Base-by-base conservation (phyloP, 2,329 filamentous ascomycete species). In the Daldinia sp. region DNA sequence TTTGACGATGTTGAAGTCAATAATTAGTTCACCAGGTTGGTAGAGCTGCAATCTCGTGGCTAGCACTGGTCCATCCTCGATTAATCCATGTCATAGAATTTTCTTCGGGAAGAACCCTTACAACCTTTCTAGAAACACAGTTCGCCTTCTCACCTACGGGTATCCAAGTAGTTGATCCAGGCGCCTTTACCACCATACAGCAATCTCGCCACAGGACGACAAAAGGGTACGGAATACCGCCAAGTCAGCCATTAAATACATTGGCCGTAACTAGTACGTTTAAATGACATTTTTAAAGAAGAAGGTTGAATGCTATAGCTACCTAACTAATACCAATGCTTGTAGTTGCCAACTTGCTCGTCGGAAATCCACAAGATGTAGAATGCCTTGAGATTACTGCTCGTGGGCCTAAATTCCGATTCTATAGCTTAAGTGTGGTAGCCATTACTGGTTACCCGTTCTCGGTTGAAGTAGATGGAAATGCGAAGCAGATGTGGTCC, bases 191-290 rank as follows among this genome's bases (percentile, higher is more conserved):
- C 1, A 80, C 81, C 0, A 72, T 83, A 5, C 82, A 84, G 54
- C 82, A 84, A 50, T 81, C 76, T 20, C 81, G 81, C 0, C 81
- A 81, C 0, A 75, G 82, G 1, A 65, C 60, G 0, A 46, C 61
- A 20, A 75, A 73, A 12, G 79, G 79, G 0, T 78, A 79, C 30
- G 82, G 82, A 0, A 78, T 84, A 7, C 81, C 82, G 0, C 78
- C 78, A 0, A 77, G 78, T 0, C 82, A 82, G 0, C 82, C 82
- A 0, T 82, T 84, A 76, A 82, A 84, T 42, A 73, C 78, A 15
- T 75, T 77, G 10, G 80, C 79, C 0, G 62, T 65, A 4, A 30
- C 44, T 33, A 70, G 69, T 72, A 70, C 2, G 67, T 35, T 20
- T 0, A 4, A 30, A 12, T 18, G 5, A 12, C 13, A 20, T 7